Evolutionary conservation across 805 yeast genomes (phyloP).

Genomic region (Zygotorulaspora florentina): DNA sequence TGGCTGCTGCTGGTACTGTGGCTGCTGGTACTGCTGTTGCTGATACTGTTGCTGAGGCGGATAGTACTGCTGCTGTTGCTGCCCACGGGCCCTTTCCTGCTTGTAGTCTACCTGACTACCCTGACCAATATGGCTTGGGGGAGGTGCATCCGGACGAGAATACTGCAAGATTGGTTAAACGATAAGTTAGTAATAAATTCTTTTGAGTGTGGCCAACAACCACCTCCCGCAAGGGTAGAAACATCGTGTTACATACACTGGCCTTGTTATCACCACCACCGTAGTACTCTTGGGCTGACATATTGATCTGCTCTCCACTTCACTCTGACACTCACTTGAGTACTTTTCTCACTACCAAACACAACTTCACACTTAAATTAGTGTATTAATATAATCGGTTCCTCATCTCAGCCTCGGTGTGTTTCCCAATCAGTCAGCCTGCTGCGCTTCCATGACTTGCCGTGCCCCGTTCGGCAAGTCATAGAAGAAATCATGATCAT

Average conservation of each 20-base stretch:
- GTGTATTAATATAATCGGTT: no score
- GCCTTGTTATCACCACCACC: conserved; percentile 15
- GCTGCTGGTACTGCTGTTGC: conserved; percentile 28
- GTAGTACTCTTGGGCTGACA: conserved; percentile 32
- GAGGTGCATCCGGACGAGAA: conserved; percentile 28
- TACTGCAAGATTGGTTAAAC: conserved; percentile 15
- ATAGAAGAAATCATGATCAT: no score
- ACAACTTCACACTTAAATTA: no score
- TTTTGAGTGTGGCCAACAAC: background rate
- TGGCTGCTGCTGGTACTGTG: conserved; percentile 36
- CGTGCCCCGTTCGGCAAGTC: no score
- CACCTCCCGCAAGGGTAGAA: background rate
- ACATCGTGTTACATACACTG: conserved; percentile 8
- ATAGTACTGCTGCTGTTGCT: conserved; percentile 19
- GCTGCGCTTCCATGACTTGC: no score
- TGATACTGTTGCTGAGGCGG: conserved; percentile 37
- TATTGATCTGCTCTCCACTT: background rate
- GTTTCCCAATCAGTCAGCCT: no score
- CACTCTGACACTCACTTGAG: no score
- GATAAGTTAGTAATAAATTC: background rate
- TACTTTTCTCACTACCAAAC: background rate
- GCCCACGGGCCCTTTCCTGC: conserved; percentile 7
- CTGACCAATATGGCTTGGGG: conserved; percentile 17
- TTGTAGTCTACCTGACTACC: conserved; percentile 9
- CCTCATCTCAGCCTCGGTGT: no score